phyloP scores from a whole-genome alignment of 2,329 filamentous ascomycete species.

The Alternaria hordeiaustralica region DNA sequence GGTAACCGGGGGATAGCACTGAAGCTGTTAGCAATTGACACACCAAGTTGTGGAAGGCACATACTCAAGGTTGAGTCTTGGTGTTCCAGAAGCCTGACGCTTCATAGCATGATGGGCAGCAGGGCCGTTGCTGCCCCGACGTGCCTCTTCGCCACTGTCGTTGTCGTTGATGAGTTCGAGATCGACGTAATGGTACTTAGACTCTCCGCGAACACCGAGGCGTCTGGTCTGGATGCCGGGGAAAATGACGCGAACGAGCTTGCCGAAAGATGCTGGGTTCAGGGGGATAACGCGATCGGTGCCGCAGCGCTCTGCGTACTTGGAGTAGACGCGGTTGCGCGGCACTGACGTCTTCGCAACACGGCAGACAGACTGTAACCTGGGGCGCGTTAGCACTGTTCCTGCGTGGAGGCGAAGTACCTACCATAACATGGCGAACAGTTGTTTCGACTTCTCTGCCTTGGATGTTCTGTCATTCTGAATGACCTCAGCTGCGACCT shows the following conservation, averaged over 20 bases:
- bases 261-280: conserved; percentile 97
- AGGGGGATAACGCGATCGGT: conserved; percentile 92
- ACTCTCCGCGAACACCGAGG: conserved; percentile 91
- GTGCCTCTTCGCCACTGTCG: conserved; percentile 34
- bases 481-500: conserved; percentile 77
- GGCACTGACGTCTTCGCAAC: conserved; percentile 86
- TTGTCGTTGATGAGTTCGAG: conserved; percentile 58
- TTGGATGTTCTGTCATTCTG: conserved; percentile 81
- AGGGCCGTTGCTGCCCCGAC: conserved; percentile 29
- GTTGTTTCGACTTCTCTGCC: conserved; percentile 81
- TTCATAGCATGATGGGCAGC: conserved; percentile 31
- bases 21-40: conserved; percentile 19
- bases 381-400: conserved; percentile 49
- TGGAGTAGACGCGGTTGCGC: conserved; percentile 90
- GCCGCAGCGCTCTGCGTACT: conserved; percentile 91
- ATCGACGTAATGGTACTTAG: conserved; percentile 91
- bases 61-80: conserved; percentile 47
- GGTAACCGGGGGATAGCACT: conserved; percentile 54
- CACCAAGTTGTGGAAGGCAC: background rate
- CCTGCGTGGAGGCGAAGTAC: conserved; percentile 29
- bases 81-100: conserved; percentile 42
- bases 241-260: conserved; percentile 94
- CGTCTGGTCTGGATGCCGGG: conserved; percentile 92
- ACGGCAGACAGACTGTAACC: conserved; percentile 74
- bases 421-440: conserved; percentile 89